Evolutionary conservation across 441 rosid genomes (phyloP).

Genomic region (Flueggea neowawraea): DNA sequence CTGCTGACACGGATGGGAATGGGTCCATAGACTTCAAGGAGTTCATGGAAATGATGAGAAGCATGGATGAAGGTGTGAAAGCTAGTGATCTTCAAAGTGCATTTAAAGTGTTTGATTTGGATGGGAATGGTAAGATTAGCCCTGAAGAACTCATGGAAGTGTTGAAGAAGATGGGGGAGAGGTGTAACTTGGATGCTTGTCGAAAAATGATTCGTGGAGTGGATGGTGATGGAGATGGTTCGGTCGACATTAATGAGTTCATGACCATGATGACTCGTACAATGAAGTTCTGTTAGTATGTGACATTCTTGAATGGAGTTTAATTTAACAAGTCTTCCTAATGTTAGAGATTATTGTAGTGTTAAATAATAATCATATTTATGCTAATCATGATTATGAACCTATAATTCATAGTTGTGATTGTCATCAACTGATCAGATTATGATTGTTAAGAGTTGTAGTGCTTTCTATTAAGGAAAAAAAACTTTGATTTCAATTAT

Average conservation of each 20-base stretch:
- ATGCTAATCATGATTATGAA: no score
- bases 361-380: no score
- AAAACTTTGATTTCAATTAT: no score
- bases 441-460: no score
- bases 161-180: conserved; percentile 49
- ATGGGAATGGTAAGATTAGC: conserved; percentile 46
- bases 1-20: conserved; percentile 38
- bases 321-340: no score
- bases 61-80: conserved; percentile 31
- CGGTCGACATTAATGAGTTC: conserved; percentile 43
- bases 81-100: conserved; percentile 34
- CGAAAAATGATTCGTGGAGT: conserved; percentile 46
- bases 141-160: conserved; percentile 52
- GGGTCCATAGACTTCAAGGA: conserved; percentile 48
- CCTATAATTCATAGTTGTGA: no score
- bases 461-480: no score
- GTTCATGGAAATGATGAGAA: conserved; percentile 38
- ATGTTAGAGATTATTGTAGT: no score
- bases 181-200: conserved; percentile 38
- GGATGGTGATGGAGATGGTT: conserved; percentile 47
- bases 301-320: no score
- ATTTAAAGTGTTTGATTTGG: conserved; percentile 40
- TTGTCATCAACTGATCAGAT: no score
- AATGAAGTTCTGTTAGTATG: conserved; percentile 16
- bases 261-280: conserved; percentile 45